phyloP scores from a whole-genome alignment of 192 early-diverging fungal genomes.

The Pilobolus umbonatus region DNA sequence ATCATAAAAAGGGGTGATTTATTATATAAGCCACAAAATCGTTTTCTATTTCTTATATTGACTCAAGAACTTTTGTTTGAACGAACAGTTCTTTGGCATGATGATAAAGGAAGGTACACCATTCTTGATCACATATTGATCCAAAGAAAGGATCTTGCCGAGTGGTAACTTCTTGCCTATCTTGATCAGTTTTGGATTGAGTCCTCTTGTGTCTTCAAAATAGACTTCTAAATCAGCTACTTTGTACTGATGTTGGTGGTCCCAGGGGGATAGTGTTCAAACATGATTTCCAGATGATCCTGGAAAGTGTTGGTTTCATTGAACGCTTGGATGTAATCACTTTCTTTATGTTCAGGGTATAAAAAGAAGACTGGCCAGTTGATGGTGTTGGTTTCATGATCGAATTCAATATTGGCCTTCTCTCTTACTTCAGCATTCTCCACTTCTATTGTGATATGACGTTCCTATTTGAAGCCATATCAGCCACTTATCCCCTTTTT shows the following conservation, averaged over 20 bases:
- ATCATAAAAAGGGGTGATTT: neutral
- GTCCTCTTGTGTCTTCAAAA: conserved; percentile 62
- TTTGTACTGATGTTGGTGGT: conserved; percentile 60
- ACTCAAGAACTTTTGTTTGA: conserved; percentile 59
- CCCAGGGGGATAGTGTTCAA: conserved; percentile 85
- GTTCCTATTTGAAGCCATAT: conserved; percentile 26
- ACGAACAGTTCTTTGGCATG: conserved; percentile 59
- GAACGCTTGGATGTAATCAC: conserved; percentile 82
- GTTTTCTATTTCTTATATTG: conserved; percentile 49
- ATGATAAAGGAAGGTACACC: conserved; percentile 85
- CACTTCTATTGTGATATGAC: conserved; percentile 40
- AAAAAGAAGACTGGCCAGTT: conserved; percentile 86
- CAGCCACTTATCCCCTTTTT: neutral
- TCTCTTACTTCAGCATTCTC: conserved; percentile 31
- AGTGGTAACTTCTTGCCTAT: conserved; percentile 59
- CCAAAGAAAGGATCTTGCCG: conserved; percentile 54
- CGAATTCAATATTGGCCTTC: conserved; percentile 49
- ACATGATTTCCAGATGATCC: conserved; percentile 81
- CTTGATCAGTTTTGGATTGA: conserved; percentile 56
- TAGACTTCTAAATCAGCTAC: conserved; percentile 72
- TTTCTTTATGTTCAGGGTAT: conserved; percentile 91
- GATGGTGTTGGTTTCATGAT: conserved; percentile 50
- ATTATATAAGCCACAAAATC: neutral
- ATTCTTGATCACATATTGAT: conserved; percentile 73
- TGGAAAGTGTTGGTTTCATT: conserved; percentile 77